A percentile compares a stretch with the other conserved stretches of the same genome.
Evolutionary conservation across 345 rosid species (phyloP).

Genomic region (Sapria himalayana): DNA sequence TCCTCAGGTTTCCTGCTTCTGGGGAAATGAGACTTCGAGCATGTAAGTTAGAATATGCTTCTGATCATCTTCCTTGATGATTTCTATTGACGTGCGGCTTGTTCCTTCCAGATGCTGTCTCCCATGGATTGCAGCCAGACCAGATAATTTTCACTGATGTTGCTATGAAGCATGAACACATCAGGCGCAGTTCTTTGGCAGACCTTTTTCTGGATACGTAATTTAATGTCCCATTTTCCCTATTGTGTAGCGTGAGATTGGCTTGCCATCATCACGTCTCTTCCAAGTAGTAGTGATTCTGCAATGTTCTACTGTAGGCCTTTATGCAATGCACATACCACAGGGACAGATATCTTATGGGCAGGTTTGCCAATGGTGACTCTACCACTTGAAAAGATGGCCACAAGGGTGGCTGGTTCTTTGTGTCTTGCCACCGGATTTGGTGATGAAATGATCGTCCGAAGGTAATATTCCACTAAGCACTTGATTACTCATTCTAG

Average conservation of each 20-base stretch:
- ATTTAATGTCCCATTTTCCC: constrained; percentile 3
- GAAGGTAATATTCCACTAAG: constrained; percentile 21
- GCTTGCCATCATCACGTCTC: too few species aligned
- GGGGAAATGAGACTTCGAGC: constrained; percentile 85
- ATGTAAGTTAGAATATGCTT: constrained; percentile 24
- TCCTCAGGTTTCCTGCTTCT: constrained; percentile 94
- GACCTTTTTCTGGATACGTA: constrained; percentile 95
- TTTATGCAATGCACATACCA: constrained; percentile 93
- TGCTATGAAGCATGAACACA: constrained; percentile 93
- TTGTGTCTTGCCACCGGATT: constrained; percentile 90
- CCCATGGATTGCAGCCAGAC: constrained; percentile 71
- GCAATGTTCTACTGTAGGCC: constrained; percentile 26
- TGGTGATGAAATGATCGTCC: constrained; percentile 95
- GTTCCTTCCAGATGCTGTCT: constrained; percentile 48
- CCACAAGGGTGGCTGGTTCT: constrained; percentile 97
- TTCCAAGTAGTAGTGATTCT: too few species aligned
- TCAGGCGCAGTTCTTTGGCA: constrained; percentile 84
- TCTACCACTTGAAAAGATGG: constrained; percentile 98
- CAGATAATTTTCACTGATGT: constrained; percentile 95
- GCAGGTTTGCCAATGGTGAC: constrained; percentile 98
- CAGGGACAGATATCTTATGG: constrained; percentile 95
- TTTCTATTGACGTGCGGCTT: neutral
- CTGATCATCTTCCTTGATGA: neutral
- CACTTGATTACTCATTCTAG: neutral
- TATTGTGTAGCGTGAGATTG: too few species aligned